Conservation (phyloP, 768 basidiomycete species). For the Strobilomyces dryophilus region DNA sequence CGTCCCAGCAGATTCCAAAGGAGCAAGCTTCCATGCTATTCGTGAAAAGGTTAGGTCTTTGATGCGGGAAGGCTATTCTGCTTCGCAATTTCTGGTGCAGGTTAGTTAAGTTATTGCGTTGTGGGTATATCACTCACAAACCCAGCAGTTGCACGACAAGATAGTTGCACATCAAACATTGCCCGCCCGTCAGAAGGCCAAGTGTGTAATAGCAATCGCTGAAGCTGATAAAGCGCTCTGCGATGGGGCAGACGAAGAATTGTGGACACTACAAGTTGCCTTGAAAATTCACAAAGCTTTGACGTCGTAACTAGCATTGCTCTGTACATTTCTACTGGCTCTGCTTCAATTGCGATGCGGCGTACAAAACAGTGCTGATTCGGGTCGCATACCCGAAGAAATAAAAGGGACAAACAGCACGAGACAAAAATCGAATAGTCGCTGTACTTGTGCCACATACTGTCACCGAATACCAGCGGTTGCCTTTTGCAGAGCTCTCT, state of each 20-base stretch:
- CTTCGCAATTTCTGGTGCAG: slow-evolving; percentile 84
- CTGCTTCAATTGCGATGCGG: background rate
- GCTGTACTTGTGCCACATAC: slow-evolving; percentile 15
- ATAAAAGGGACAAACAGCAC: slow-evolving; percentile 14
- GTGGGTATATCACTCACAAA: slow-evolving; percentile 6
- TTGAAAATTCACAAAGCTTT: slow-evolving; percentile 69
- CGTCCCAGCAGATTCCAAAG: slow-evolving; percentile 18
- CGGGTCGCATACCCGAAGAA: slow-evolving; percentile 11
- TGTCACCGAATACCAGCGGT: slow-evolving; percentile 81
- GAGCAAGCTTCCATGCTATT: slow-evolving; percentile 55
- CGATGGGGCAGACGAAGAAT: slow-evolving; percentile 95
- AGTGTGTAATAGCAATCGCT: slow-evolving; percentile 79
- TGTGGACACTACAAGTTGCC: slow-evolving; percentile 91
- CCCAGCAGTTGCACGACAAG: slow-evolving; percentile 79
- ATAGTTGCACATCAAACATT: slow-evolving; percentile 81
- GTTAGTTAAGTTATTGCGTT: slow-evolving; percentile 39
- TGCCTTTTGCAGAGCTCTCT: slow-evolving; percentile 97
- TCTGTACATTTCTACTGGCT: background rate
- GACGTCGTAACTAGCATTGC: slow-evolving; percentile 8
- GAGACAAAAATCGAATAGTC: slow-evolving; percentile 11
- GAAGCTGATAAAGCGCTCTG: slow-evolving; percentile 95
- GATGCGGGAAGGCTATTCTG: slow-evolving; percentile 88
- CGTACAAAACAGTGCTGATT: slow-evolving; percentile 9
- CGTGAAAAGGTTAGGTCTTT: slow-evolving; percentile 69
- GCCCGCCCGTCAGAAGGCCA: slow-evolving; percentile 74